A percentile compares a stretch with the other conserved stretches of the same genome.
Conservation (phyloP, 345 rosid genomes). For the Trapa bicornis region DNA sequence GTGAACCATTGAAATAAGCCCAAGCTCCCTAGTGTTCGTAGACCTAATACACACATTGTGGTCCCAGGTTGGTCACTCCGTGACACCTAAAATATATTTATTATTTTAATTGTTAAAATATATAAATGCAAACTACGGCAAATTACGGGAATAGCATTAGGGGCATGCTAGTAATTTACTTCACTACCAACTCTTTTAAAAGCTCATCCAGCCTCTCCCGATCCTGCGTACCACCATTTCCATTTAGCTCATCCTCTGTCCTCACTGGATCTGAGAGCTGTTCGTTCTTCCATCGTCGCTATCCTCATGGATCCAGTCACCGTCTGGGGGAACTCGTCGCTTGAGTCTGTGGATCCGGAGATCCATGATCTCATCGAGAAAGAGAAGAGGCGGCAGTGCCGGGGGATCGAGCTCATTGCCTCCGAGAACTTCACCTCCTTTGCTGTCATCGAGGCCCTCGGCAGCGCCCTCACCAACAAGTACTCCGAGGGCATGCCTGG, state of each 20-base stretch:
- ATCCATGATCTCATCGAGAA: conserved; percentile 94
- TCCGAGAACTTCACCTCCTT: conserved; percentile 94
- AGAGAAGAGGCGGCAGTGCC: conserved; percentile 93
- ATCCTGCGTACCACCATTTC: not conserved
- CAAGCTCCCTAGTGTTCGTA: too few relatives aligned
- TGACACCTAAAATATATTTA: too few relatives aligned
- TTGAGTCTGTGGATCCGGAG: conserved; percentile 58
- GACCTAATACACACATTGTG: too few relatives aligned
- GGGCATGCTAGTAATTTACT: not conserved
- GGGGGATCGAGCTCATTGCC: conserved; percentile 90
- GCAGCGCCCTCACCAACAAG: conserved; percentile 93
- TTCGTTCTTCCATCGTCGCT: conserved; percentile 5
- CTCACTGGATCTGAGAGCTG: not conserved
- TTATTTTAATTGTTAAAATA: too few relatives aligned
- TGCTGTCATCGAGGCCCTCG: conserved; percentile 97
- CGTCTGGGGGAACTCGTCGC: conserved; percentile 70
- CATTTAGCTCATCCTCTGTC: not conserved
- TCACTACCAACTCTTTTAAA: not conserved
- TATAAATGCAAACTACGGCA: not conserved
- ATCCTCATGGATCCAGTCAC: conserved; percentile 59
- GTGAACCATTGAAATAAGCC: too few relatives aligned
- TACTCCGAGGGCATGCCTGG: conserved; percentile 99
- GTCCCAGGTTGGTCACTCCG: too few relatives aligned
- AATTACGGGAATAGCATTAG: not conserved
- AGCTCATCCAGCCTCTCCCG: not conserved